Evolutionary conservation across 2,329 filamentous ascomycete genomes (phyloP), one percentile per base, ranked within the genome.

Genomic region (Neonectria ditissima): DNA sequence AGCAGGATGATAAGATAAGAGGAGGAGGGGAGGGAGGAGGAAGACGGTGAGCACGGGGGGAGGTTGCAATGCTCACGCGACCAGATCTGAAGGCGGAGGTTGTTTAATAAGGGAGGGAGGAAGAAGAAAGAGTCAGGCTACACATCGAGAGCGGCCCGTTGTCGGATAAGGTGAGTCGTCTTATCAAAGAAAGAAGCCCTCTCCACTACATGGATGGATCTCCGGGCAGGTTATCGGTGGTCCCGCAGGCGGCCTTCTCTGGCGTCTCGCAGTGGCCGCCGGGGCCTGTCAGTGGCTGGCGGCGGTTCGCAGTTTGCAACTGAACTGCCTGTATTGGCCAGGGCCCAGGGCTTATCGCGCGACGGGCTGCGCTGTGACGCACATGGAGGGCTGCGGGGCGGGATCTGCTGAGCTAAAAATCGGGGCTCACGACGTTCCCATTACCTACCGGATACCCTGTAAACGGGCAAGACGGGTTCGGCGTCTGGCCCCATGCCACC

Each of bases 381-480:
- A 73, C 60, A 43, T 41, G 56, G 43, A 43, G 45, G 56, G 43
- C 51, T 53, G 43, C 47, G 45, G 65, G 59, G 59, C 56, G 59
- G 64, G 59, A 72, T 73, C 67, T 62, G 72, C 63, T 71, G 70
- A 73, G 67, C 68, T 72, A 65, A 69, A 69, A 68, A 69, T 63
- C 65, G 69, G 70, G 65, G 66, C 37, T 20, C 34, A 44, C 41
- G 9, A 26, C 50, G 55, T 55, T 62, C 52, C 52, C 47, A 47
- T 22, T 50, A 55, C 32, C 53, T 26, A 16, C 20, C 30, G 59
- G 56, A 37, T 14, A 44, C 57, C 37, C 43, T 28, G 51, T 26
- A 20, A 44, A 11, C 43, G 16, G 37, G 37, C n/a, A 14, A 20
- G 18, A 18, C 43, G 37, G 37, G 37, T 39, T 18, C 37, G 37